Percentiles rank a stretch among this genome's conserved stretches.
Evolutionary conservation across 2,329 filamentous ascomycete species (phyloP).

Genomic region (Cercospora sesami): DNA sequence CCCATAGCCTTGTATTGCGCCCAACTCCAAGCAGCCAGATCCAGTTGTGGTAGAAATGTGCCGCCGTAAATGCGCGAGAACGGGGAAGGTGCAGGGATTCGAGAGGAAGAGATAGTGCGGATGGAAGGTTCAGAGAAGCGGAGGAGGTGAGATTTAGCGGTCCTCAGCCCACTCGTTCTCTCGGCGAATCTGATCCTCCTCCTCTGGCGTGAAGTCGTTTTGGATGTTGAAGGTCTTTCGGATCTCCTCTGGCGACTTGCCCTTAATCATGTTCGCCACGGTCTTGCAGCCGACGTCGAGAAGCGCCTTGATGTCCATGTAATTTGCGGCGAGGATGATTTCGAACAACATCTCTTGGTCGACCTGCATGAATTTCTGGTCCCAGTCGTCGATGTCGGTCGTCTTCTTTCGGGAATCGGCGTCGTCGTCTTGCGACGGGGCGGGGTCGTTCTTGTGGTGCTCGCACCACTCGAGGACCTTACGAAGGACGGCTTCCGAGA

Average conservation of each 20-base stretch:
- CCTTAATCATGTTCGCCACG: slow-evolving; percentile 99
- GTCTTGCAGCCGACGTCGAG: slow-evolving; percentile 99
- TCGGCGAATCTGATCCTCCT: slow-evolving; percentile 84
- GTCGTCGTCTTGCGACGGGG: slow-evolving; percentile 80
- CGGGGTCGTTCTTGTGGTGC: slow-evolving; percentile 87
- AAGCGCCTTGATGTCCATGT: slow-evolving; percentile 97
- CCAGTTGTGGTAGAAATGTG: slow-evolving; percentile 17
- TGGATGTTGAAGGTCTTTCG: slow-evolving; percentile 99
- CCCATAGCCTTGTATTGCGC: slow-evolving; percentile 7
- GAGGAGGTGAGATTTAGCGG: slow-evolving; percentile 30
- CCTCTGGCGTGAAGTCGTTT: slow-evolving; percentile 97
- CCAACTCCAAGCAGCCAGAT: slow-evolving; percentile 21
- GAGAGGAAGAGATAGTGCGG: not conserved
- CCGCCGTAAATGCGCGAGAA: slow-evolving; percentile 13
- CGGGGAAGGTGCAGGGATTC: not conserved
- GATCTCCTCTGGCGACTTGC: slow-evolving; percentile 98
- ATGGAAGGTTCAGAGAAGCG: not conserved
- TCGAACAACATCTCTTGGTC: slow-evolving; percentile 99
- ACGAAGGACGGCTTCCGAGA: slow-evolving; percentile 88
- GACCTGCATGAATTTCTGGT: slow-evolving; percentile 99
- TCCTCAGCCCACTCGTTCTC: slow-evolving; percentile 55
- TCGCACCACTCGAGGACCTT: slow-evolving; percentile 99
- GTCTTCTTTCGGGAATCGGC: slow-evolving; percentile 96
- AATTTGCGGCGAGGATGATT: slow-evolving; percentile 97
- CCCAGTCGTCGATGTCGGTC: slow-evolving; percentile 99